A percentile compares a stretch with the other conserved stretches of the same genome.
Conservation (phyloP, 345 rosid species). For the Pistacia integerrima region DNA sequence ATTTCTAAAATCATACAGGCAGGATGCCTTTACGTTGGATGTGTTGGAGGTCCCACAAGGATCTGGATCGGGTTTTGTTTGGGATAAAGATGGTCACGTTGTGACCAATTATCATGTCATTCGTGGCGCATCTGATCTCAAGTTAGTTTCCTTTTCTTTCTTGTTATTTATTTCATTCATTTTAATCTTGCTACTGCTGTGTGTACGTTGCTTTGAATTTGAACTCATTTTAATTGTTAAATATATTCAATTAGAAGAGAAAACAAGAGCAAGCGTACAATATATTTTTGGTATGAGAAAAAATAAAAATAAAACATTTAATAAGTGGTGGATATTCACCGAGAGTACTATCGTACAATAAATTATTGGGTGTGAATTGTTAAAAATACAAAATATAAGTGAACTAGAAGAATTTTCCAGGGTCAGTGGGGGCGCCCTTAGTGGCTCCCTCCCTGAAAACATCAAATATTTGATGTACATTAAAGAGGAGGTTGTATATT, state of each 20-base stretch:
- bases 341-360: no score
- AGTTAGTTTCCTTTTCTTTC: constrained; percentile 38
- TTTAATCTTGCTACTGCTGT: not conserved
- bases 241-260: no score
- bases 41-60: constrained; percentile 98
- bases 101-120: constrained; percentile 96
- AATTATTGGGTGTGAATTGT: no score
- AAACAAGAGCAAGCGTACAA: no score
- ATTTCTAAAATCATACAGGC: constrained; percentile 43
- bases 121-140: constrained; percentile 98
- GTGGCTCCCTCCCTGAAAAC: not conserved
- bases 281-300: no score
- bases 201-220: no score
- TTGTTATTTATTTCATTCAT: not conserved
- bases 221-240: no score
- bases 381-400: no score
- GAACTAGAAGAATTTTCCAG: no score
- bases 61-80: constrained; percentile 93
- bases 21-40: constrained; percentile 92
- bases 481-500: not conserved
- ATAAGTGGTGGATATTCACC: no score
- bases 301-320: no score
- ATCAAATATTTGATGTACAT: not conserved
- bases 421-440: no score
- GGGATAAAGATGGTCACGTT: constrained; percentile 82